Conservation (phyloP, 1,139 yeast genomes). For the Magnusiomyces starmeri region DNA sequence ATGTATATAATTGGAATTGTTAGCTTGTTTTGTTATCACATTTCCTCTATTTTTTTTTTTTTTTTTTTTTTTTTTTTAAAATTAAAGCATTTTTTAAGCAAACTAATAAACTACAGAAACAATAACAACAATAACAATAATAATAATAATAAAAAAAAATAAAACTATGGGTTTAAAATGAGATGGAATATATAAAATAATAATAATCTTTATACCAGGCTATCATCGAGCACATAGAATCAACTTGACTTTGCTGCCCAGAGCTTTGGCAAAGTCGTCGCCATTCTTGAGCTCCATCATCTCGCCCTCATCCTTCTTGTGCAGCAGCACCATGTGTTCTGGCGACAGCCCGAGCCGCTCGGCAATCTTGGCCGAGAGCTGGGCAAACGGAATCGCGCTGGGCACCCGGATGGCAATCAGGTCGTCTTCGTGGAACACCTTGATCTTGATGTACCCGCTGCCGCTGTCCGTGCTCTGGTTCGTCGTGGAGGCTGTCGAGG, state of each 20-base stretch:
- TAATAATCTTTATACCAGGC: slow-evolving; percentile 7
- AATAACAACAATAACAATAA: slow-evolving; percentile 1
- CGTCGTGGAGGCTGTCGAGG: slow-evolving; percentile 9
- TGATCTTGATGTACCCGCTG: slow-evolving; percentile 54
- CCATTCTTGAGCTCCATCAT: slow-evolving; percentile 28
- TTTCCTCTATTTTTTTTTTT: too few species aligned
- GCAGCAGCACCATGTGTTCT: slow-evolving; percentile 26
- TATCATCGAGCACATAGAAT: slow-evolving; percentile 31
- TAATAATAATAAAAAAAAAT: not conserved
- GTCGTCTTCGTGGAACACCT: slow-evolving; percentile 84
- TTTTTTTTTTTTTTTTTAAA: too few species aligned
- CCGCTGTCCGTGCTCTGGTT: slow-evolving; percentile 18
- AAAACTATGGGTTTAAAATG: slow-evolving; percentile 6
- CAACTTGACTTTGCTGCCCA: slow-evolving; percentile 32
- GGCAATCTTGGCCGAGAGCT: slow-evolving; percentile 54
- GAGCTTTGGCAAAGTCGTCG: slow-evolving; percentile 28
- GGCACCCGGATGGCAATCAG: slow-evolving; percentile 81
- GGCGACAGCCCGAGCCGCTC: slow-evolving; percentile 46
- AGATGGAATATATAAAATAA: slow-evolving; percentile 2
- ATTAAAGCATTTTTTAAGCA: not conserved
- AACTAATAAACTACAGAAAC: not conserved
- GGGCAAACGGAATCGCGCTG: slow-evolving; percentile 49
- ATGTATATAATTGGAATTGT: not conserved
- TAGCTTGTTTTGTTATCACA: too few species aligned
- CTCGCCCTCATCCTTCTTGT: slow-evolving; percentile 28